These are phyloP conservation scores for Suhomyces vadensis DNA, from an alignment of 805 yeast species.

Conservation along the genomic window DNA sequence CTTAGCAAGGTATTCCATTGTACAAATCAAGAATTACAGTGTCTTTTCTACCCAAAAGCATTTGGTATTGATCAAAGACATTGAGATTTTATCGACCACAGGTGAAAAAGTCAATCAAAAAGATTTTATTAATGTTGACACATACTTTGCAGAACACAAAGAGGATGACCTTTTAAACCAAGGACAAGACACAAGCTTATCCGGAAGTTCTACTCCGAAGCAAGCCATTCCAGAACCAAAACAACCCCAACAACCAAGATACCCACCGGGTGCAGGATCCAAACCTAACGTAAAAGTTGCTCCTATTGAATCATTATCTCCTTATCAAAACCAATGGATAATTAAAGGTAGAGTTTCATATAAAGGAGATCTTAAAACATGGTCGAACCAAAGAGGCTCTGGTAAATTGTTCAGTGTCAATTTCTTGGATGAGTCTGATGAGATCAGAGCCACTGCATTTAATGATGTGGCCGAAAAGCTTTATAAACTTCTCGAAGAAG, in stretches of 20 bases:
- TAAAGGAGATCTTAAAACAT: constrained; percentile 84
- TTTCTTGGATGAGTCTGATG: constrained; percentile 91
- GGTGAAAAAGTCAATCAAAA: constrained; percentile 38
- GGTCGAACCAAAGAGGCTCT: constrained; percentile 83
- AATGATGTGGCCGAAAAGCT: constrained; percentile 81
- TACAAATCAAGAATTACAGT: constrained; percentile 43
- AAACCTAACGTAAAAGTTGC: constrained; percentile 42
- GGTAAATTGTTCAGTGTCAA: constrained; percentile 90
- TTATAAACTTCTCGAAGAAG: constrained; percentile 78
- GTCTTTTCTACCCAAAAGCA: constrained; percentile 51
- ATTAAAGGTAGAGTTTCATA: constrained; percentile 89
- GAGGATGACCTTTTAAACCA: constrained; percentile 42
- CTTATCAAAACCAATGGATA: constrained; percentile 88
- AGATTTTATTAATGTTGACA: constrained; percentile 50
- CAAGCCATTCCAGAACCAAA: constrained; percentile 11
- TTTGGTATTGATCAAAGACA: constrained; percentile 48
- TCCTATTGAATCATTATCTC: constrained; percentile 86
- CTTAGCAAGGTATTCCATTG: constrained; percentile 45
- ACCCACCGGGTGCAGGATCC: constrained; percentile 6
- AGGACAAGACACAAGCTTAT: constrained; percentile 9
- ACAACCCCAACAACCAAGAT: constrained; percentile 10
- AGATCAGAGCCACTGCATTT: constrained; percentile 93
- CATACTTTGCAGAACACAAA: constrained; percentile 59
- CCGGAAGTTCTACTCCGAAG: constrained; percentile 12
- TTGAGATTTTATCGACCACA: constrained; percentile 42